Base-by-base conservation (phyloP, 345 rosid genomes). In the Citropsis articulata region DNA sequence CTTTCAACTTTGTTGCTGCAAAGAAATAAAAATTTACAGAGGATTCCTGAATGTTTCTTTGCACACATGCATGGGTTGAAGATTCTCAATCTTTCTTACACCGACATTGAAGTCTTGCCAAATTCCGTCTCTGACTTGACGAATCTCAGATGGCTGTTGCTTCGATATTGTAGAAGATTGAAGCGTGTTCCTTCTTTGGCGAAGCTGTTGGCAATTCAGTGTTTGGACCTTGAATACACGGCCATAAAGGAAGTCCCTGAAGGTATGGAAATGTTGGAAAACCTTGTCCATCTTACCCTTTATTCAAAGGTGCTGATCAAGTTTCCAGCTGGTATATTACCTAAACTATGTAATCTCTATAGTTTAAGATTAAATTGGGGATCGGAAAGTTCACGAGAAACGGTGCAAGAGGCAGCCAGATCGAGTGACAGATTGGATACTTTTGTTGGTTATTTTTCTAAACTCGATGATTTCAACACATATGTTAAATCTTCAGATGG, bases 81-180 rank as follows among this genome's bases (percentile, higher is more conserved):
- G n/a, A 60, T 78, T 6, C 14, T 42, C 1, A 42, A 42, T 42
- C 48, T 42, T 42, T 42, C 14, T 42, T 10, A 10, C 48, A 2
- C 48, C 14, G 4, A 42, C 48, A 42, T 42, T 42, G 48, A 42
- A 10, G 48, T 9, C 48, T 2, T 42, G 48, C 48, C 48, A 42
- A 42, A 10, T 9, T 42, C 14, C 13, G 48, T 10, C 48, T 42
- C 48, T 42, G 35, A 73, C 2, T 40, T 66, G 45, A 16, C 0
- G 25, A 72, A 79, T 31, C 81, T 79, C n/a, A 66, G 7, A 2
- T 18, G 66, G 21, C 35, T 82, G 19, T 42, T 82, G 62, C 79
- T 78, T 14, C 0, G 0, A 5, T 10, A 1, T 27, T 77, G 75
- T 24, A 0, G 1, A 0, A 0, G 4, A 0, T 14, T 81, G 27